A percentile compares a stretch with the other conserved stretches of the same genome.
Conservation (phyloP, 345 rosid genomes). For the Syzygium aqueum region DNA sequence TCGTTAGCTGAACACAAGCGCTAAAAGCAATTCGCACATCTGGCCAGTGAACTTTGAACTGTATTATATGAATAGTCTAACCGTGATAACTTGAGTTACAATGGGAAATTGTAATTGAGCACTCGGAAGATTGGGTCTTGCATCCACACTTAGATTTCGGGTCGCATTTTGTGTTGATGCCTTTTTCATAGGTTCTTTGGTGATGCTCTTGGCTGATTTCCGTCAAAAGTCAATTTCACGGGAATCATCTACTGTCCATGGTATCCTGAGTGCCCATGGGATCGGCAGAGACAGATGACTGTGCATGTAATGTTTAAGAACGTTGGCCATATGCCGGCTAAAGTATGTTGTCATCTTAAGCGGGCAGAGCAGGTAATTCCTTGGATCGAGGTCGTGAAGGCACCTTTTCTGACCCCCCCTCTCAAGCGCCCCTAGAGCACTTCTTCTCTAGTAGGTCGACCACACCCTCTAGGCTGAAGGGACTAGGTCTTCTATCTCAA, state of each 20-base stretch:
- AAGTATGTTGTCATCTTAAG: too few species aligned
- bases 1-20: neutral
- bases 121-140: neutral
- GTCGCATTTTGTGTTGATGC: neutral
- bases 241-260: neutral
- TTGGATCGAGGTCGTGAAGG: too few species aligned
- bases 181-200: neutral
- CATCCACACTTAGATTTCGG: neutral
- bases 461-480: neutral
- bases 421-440: neutral
- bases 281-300: neutral
- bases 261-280: too few species aligned
- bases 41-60: neutral
- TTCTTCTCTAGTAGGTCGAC: neutral
- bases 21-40: neutral
- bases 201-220: neutral
- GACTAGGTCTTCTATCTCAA: neutral
- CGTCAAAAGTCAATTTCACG: rapidly evolving
- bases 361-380: too few species aligned
- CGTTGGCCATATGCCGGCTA: too few species aligned
- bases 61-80: neutral
- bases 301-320: neutral
- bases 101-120: neutral
- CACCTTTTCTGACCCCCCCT: neutral
- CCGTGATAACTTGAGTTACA: neutral